phyloP scores from a whole-genome alignment of 192 early-diverging fungal species.

The Backusella circina region DNA sequence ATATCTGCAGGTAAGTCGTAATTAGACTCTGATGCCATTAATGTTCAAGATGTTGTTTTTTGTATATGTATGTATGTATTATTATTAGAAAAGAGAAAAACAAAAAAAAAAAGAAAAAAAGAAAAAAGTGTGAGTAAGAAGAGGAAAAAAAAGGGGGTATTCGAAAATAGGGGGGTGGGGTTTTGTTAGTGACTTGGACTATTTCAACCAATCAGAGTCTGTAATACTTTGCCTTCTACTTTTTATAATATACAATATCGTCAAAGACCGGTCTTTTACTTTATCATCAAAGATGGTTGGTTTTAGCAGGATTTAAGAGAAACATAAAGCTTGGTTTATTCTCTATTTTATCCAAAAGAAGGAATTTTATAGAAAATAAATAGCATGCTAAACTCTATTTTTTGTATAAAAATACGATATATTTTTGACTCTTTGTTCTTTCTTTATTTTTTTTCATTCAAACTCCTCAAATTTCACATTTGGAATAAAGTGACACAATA shows the following conservation, averaged over 20 bases:
- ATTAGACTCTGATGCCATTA: conserved; percentile 16
- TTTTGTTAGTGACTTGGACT: neutral
- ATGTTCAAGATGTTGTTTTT: conserved; percentile 6
- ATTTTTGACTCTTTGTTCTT: neutral
- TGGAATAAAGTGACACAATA: too few species aligned
- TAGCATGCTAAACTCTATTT: neutral
- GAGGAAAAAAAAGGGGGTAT: neutral
- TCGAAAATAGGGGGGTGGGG: neutral
- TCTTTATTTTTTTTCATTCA: neutral
- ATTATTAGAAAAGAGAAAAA: neutral
- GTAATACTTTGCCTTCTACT: too few species aligned
- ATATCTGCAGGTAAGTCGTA: conserved; percentile 19
- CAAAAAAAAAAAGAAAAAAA: too few species aligned
- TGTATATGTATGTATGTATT: too few species aligned
- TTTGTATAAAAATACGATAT: neutral
- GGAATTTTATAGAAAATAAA: neutral
- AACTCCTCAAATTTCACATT: too few species aligned
- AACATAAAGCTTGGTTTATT: neutral
- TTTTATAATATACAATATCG: too few species aligned
- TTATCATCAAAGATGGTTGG: neutral
- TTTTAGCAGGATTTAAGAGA: neutral
- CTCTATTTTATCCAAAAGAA: neutral
- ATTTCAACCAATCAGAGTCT: neutral
- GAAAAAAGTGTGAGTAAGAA: neutral
- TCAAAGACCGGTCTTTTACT: neutral